Conservation (phyloP, 805 yeast species). For the Nakazawaea populi region DNA sequence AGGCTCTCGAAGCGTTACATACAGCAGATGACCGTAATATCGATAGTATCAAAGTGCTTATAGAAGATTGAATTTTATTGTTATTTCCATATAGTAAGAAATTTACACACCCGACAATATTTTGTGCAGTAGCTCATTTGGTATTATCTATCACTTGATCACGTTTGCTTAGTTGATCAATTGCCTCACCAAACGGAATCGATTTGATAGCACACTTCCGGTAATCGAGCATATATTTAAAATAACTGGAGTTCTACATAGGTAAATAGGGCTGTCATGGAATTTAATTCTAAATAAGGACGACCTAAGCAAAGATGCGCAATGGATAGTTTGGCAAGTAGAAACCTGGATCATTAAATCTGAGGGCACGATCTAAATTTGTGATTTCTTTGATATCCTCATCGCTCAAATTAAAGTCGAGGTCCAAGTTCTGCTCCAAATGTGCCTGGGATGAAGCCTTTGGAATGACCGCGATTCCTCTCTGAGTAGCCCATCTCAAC, state of each 20-base stretch:
- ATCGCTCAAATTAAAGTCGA: conserved; percentile 33
- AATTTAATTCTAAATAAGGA: not conserved
- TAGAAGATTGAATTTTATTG: conserved; percentile 21
- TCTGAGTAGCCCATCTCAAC: conserved; percentile 61
- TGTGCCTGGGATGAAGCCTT: conserved; percentile 29
- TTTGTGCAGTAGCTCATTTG: too few relatives aligned
- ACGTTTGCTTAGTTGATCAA: too few relatives aligned
- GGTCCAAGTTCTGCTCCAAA: conserved; percentile 34
- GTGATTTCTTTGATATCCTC: conserved; percentile 31
- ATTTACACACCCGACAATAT: too few relatives aligned
- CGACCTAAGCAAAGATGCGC: conserved; percentile 21
- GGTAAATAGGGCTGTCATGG: too few relatives aligned
- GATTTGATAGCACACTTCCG: too few relatives aligned
- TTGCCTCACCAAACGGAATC: too few relatives aligned
- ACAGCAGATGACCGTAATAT: conserved; percentile 31
- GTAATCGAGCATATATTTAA: too few relatives aligned
- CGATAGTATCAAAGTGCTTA: conserved; percentile 43
- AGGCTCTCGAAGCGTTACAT: conserved; percentile 42
- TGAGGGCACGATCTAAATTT: conserved; percentile 49
- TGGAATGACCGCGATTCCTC: conserved; percentile 46
- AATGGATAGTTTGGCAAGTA: conserved; percentile 19
- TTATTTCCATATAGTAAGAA: too few relatives aligned
- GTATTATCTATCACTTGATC: too few relatives aligned
- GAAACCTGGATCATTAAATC: conserved; percentile 69
- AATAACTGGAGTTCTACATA: too few relatives aligned